Evolutionary conservation across 2,329 filamentous ascomycete genomes (phyloP), one percentile per base, ranked within the genome.

Genomic region (Aspergillus transmontanensis): DNA sequence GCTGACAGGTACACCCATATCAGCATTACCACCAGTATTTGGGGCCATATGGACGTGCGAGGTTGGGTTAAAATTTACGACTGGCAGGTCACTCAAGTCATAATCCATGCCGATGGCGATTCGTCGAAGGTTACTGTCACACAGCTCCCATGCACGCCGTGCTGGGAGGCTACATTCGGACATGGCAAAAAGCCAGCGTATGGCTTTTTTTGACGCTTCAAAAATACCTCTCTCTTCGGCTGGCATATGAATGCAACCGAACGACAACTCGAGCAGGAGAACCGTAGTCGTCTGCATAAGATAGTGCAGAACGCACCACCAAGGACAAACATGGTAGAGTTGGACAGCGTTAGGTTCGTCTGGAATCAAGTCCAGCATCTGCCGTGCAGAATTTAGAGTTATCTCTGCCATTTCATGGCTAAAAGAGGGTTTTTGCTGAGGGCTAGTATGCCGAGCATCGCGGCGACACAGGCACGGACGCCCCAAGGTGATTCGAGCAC

Each of bases 401-500:
- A 75, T 58, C 14, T 75, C 67, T 0, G 80, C 80, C 65, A 79
- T 74, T 21, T 73, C 71, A 57, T 77, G 78, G 60, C 79, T 81
- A 62, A 79, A 80, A 6, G 75, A 73, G 30, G 68, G 59, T 30
- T 63, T 62, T 26, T 72, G 65, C 32, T 58, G 50, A 2, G 70
- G 69, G 21, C 67, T 72, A 55, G 65, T 69, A 57, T 68, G 68
- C 21, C 72, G 72, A 39, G 78, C 73, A 57, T 81, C 80, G 28
- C 78, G 75, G 21, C 79, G 77, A 64, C 80, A 82, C n/a, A 82
- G 75, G 65, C 79, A 82, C 5, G 81, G 81, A 19, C 81, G 78
- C 53, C 80, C 78, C 7, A 82, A 71, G 21, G 78, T 80, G 60
- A 80, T 80, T 26, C 76, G 76, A 23, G 76, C 73, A 60, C 80